These are phyloP conservation scores for Mortierella sp. DNA, from an alignment of 371 early-diverging fungal species.

Conservation along the genomic window DNA sequence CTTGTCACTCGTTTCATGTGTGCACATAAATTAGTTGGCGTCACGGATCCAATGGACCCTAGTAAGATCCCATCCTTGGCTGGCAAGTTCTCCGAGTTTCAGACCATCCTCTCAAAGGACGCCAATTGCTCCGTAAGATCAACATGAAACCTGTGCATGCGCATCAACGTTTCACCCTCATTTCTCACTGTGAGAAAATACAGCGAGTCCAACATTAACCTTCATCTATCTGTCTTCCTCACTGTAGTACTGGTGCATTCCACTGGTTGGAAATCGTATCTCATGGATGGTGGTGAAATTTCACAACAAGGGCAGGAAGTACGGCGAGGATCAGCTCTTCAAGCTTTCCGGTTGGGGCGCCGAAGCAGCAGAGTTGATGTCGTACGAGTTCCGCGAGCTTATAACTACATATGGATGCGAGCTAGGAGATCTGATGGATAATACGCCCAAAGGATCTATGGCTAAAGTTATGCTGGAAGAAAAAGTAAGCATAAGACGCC, in stretches of 20 bases:
- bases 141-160: neutral
- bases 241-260: slow-evolving; percentile 34
- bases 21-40: slow-evolving; percentile 21
- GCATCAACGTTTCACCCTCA: neutral
- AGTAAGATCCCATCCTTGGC: slow-evolving; percentile 16
- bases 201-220: neutral
- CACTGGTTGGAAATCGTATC: slow-evolving; percentile 24
- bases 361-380: slow-evolving; percentile 26
- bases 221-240: neutral
- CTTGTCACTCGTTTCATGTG: neutral
- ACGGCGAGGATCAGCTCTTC: slow-evolving; percentile 23
- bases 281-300: slow-evolving; percentile 42
- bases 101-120: slow-evolving; percentile 34
- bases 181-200: neutral
- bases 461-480: slow-evolving; percentile 50
- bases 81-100: slow-evolving; percentile 39
- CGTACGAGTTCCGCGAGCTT: slow-evolving; percentile 23
- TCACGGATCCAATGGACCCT: slow-evolving; percentile 36
- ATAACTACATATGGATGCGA: slow-evolving; percentile 28
- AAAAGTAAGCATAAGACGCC: slow-evolving; percentile 12
- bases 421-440: slow-evolving; percentile 27
- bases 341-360: slow-evolving; percentile 41
- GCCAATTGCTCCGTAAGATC: slow-evolving; percentile 30
- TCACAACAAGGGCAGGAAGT: slow-evolving; percentile 28
- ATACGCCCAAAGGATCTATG: slow-evolving; percentile 29